Conservation (phyloP, 2,329 filamentous ascomycete genomes). For the Diaporthe helianthi region DNA sequence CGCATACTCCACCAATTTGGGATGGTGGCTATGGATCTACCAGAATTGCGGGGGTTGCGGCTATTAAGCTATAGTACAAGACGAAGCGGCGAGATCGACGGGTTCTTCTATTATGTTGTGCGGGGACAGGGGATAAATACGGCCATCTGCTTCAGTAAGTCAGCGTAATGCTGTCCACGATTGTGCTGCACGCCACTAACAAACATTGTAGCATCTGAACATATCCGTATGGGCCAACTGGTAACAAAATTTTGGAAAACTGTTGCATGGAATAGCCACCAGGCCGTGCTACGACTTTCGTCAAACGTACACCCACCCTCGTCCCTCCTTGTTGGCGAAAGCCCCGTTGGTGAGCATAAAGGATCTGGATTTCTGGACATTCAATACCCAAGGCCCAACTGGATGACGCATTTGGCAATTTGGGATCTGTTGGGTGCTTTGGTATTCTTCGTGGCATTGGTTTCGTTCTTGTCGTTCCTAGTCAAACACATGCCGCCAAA, state of each 20-base stretch:
- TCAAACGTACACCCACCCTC: background rate
- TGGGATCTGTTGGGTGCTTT: background rate
- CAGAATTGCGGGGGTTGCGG: background rate
- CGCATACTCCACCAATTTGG: background rate
- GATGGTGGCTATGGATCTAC: background rate
- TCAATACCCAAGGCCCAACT: background rate
- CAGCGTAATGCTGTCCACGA: background rate
- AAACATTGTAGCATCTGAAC: background rate
- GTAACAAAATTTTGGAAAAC: background rate
- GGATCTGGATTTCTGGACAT: background rate
- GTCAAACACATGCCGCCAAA: background rate
- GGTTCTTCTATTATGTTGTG: background rate
- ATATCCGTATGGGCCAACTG: background rate
- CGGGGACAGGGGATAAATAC: background rate
- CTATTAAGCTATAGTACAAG: background rate
- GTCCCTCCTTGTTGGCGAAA: background rate
- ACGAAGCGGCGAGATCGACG: background rate
- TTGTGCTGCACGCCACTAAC: background rate
- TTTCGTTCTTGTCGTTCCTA: background rate
- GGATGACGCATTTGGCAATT: background rate
- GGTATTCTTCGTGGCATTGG: background rate
- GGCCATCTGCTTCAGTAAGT: background rate
- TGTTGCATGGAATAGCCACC: background rate
- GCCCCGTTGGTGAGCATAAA: background rate
- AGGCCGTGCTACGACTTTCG: background rate